Evolutionary conservation across 163 green algal species (phyloP), one percentile per base, ranked within the genome.

Genomic region (Scenedesmus sp.): DNA sequence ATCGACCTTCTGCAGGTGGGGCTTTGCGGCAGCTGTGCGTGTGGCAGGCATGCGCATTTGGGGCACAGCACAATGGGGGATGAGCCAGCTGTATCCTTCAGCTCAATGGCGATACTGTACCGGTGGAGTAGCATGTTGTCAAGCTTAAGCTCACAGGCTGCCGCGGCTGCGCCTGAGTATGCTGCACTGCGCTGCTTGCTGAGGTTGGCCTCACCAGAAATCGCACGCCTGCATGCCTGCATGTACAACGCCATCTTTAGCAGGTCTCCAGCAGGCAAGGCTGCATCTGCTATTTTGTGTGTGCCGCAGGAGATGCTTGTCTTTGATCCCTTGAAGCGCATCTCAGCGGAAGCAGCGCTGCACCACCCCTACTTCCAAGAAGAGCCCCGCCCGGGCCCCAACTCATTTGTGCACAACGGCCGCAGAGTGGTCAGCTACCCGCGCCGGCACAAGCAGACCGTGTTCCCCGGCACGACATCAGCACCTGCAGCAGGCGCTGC

Each of bases 301-400:
- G 44, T 80, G n/a, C 70, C 22, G 20, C 72, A 85, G 3, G 92
- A 93, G 51, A 96, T 99, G 94, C 94, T 99, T 40, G 91, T 93
- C n/a, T 98, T 97, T 89, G 93, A 97, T 81, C 97, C 97, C 22
- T 44, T 90, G 3, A 93, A 94, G 30, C 95, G 97, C 70, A 97
- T 98, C 90, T 97, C 94, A 7, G 97, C 97, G 5, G 93, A 95
- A 53, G 93, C 95, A 51, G 96, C 96, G 5, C 92, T 98, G 81
- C 44, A 93, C 37, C 97, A 99, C 91, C 91, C 92, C 35, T 99
- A 95, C 88, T 98, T 99, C 93, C 92, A 92, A 81, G 92, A 96
- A 43, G 85, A 76, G 37, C 93, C 93, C 13, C 80, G 44, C 24
- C 93, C 93, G 12, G 90, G 91, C 9, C 81, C 87, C 42, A 94